Conservation (phyloP, 129 eudicot genomes). For the Chrysanthemum makinoi region DNA sequence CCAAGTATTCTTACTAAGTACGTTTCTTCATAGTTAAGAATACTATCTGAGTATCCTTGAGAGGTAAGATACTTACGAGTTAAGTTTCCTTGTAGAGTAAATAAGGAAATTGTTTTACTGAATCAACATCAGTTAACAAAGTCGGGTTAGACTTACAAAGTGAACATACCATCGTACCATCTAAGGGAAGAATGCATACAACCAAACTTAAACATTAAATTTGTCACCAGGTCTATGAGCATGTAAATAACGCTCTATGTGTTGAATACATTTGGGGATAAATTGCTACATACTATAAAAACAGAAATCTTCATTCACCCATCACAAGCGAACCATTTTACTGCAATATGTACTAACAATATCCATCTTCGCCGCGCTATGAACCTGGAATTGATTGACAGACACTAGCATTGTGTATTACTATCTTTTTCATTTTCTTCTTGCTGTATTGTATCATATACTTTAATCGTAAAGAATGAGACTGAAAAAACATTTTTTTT, state of each 20-base stretch:
- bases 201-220: background rate
- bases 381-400: conserved; percentile 5
- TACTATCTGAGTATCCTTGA: too few species aligned
- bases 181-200: background rate
- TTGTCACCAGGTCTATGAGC: background rate
- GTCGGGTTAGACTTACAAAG: background rate
- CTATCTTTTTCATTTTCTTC: background rate
- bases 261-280: background rate
- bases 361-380: background rate
- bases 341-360: conserved; percentile 21
- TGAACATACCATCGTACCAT: background rate
- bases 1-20: too few species aligned
- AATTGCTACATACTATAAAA: conserved; percentile 14
- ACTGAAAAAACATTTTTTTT: conserved; percentile 24
- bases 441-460: conserved; percentile 7
- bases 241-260: background rate
- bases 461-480: conserved; percentile 24
- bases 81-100: too few species aligned
- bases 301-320: conserved; percentile 3
- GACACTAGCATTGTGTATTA: background rate
- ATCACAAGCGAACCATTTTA: conserved; percentile 10
- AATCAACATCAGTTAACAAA: background rate
- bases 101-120: too few species aligned
- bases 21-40: too few species aligned
- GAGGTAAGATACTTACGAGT: too few species aligned